Percentiles rank a stretch among this genome's conserved stretches.
These are phyloP conservation scores for Arctium minus DNA, from an alignment of 129 eudicot genomes.

Conservation along the genomic window DNA sequence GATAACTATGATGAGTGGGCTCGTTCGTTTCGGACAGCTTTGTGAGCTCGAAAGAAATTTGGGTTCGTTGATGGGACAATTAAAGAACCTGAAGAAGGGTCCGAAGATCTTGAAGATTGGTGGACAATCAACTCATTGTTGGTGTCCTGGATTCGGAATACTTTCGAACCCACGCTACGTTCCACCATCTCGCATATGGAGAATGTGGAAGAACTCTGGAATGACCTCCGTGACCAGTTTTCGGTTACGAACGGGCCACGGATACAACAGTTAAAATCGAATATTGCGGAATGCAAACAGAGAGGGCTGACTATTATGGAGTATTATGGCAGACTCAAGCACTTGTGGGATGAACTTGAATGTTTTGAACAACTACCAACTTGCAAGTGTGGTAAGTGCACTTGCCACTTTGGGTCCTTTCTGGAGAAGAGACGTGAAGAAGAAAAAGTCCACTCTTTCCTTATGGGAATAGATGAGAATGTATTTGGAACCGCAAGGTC, in stretches of 20 bases:
- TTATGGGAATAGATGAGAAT: neutral
- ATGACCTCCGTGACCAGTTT: neutral
- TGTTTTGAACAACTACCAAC: neutral
- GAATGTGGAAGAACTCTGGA: no score
- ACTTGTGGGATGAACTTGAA: neutral
- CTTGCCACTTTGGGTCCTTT: neutral
- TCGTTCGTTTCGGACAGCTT: no score
- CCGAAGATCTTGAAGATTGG: no score
- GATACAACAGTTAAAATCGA: conserved; percentile 3
- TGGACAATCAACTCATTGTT: no score
- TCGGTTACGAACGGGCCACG: conserved; percentile 5
- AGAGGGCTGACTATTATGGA: neutral
- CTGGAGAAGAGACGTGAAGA: neutral
- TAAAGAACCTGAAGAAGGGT: no score
- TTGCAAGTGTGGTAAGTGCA: neutral
- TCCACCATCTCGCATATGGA: no score
- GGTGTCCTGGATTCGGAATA: no score
- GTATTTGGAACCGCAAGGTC: neutral
- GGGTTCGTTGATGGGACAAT: no score
- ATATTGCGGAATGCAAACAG: neutral
- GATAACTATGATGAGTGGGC: no score
- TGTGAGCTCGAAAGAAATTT: no score
- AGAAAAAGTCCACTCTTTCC: neutral
- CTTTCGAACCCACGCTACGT: no score
- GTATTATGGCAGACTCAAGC: neutral